Evolutionary conservation across 257 asterid genomes (phyloP).

Genomic region (Scutellaria baicalensis): DNA sequence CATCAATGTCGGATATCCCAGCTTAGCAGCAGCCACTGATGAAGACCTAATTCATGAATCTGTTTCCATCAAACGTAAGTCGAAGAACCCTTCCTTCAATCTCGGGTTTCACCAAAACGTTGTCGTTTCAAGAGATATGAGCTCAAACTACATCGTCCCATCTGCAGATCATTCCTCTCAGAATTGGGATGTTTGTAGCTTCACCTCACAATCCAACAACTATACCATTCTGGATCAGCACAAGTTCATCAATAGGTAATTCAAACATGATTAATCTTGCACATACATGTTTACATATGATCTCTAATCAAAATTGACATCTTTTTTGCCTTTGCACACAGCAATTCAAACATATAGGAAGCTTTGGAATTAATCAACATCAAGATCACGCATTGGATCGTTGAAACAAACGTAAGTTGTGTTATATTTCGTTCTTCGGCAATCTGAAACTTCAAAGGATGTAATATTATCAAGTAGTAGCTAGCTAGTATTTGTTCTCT

Average conservation of each 20-base stretch:
- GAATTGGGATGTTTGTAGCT: conserved; percentile 41
- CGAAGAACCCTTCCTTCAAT: conserved; percentile 16
- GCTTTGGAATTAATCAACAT: conserved; percentile 14
- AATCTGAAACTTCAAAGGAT: conserved; percentile 10
- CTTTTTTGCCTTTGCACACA: background rate
- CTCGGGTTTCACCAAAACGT: conserved; percentile 35
- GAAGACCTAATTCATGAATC: conserved; percentile 31
- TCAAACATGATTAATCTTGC: background rate
- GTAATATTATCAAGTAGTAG: conserved; percentile 10
- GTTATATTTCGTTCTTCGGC: conserved; percentile 2
- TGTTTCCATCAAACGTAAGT: conserved; percentile 20
- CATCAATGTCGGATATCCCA: background rate
- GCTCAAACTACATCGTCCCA: conserved; percentile 13
- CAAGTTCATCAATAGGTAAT: conserved; percentile 48
- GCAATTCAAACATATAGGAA: conserved; percentile 33
- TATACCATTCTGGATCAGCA: conserved; percentile 37
- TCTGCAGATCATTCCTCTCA: conserved; percentile 5
- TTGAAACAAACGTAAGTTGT: conserved; percentile 23
- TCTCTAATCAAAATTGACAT: background rate
- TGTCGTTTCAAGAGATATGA: conserved; percentile 14
- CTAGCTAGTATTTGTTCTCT: background rate
- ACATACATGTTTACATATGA: no score
- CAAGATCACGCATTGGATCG: background rate
- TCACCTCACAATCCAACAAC: conserved; percentile 29
- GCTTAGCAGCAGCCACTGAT: no score